Percentiles rank a stretch among this genome's conserved stretches.
These are phyloP conservation scores for Leccinellum rugosiceps DNA, from an alignment of 768 basidiomycete genomes.

Conservation along the genomic window DNA sequence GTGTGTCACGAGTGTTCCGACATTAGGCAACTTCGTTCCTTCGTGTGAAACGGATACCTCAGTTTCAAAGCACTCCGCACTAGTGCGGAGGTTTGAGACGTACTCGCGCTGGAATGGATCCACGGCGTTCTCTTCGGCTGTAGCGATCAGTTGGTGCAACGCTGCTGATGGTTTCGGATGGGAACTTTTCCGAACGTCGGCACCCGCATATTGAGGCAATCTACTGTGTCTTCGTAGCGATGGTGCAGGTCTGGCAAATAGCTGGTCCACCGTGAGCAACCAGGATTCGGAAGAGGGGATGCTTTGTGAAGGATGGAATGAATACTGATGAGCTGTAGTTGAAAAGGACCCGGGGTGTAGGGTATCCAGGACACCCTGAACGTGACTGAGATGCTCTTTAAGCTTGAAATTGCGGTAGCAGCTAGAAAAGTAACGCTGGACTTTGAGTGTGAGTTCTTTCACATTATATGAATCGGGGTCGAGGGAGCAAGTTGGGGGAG, in stretches of 20 bases:
- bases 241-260: background rate
- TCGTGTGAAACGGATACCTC: background rate
- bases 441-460: background rate
- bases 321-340: background rate
- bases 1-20: slow-evolving; percentile 2
- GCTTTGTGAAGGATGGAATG: background rate
- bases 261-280: background rate
- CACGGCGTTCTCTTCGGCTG: background rate
- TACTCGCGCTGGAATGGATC: slow-evolving; percentile 14
- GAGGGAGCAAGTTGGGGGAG: background rate
- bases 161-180: background rate
- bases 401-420: slow-evolving; percentile 17
- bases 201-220: background rate
- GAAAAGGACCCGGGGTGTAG: background rate
- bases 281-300: background rate
- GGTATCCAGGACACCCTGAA: background rate
- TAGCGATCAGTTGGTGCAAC: slow-evolving; percentile 3
- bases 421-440: slow-evolving; percentile 5
- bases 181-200: background rate
- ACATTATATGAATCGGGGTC: slow-evolving; percentile 1
- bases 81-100: slow-evolving; percentile 12
- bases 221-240: background rate
- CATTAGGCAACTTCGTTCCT: background rate
- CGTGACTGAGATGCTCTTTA: slow-evolving; percentile 8
- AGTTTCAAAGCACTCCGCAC: slow-evolving; percentile 11